Percentiles rank a stretch among this genome's conserved stretches.
These are phyloP conservation scores for Metschnikowia koreensis DNA, from an alignment of 805 yeast species.

Conservation along the genomic window DNA sequence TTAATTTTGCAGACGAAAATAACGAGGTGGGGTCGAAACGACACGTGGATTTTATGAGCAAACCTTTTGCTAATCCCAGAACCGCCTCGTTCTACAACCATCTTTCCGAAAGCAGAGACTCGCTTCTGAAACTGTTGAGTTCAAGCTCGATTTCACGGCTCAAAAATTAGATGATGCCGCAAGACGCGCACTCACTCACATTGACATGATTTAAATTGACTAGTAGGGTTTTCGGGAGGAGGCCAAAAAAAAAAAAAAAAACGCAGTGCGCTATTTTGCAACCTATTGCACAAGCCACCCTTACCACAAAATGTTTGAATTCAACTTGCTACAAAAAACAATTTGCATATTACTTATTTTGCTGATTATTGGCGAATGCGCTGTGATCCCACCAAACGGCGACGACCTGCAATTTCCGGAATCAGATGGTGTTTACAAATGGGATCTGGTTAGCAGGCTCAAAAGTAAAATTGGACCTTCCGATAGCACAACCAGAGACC, in stretches of 20 bases:
- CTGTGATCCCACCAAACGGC: constrained; percentile 3
- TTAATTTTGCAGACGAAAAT: constrained; percentile 24
- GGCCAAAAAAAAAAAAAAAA: background rate
- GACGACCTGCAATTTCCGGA: background rate
- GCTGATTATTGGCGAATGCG: constrained; percentile 3
- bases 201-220: too few relatives aligned
- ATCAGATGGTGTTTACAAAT: constrained; percentile 3
- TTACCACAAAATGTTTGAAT: constrained; percentile 2
- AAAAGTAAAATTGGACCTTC: constrained; percentile 3
- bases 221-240: too few relatives aligned
- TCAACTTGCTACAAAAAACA: constrained; percentile 4
- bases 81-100: constrained; percentile 5
- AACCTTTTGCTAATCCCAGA: constrained; percentile 29
- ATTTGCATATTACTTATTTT: constrained; percentile 5
- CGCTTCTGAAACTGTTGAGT: constrained; percentile 13
- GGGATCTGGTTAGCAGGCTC: constrained; percentile 8
- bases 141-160: constrained; percentile 11
- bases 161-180: background rate
- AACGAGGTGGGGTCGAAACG: constrained; percentile 6
- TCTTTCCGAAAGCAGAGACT: constrained; percentile 14
- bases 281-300: background rate
- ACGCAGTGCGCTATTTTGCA: constrained; percentile 3
- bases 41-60: constrained; percentile 31
- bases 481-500: constrained; percentile 4
- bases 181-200: background rate